Base-by-base conservation (phyloP, 148 eudicot species). In the Cornus kousa region DNA sequence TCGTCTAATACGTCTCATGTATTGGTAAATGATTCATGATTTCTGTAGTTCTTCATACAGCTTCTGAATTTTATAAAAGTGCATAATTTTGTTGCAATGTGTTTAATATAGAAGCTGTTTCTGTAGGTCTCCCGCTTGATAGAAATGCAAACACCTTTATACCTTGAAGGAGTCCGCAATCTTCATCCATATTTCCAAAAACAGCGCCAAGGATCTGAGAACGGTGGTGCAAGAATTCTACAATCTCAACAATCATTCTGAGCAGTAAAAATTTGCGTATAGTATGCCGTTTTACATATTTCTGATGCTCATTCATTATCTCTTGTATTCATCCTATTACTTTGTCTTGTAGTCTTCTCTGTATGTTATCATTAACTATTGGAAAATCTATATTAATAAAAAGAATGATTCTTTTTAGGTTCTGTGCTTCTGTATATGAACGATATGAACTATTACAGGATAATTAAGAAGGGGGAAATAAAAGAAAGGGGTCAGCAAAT, bases 61-160 rank as follows among this genome's bases (percentile, higher is more conserved):
- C 59, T 53, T 53, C 7, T 16, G 7, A 43, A 43, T 43, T 43
- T 28, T 28, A 28, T 35, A 48, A 11, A 48, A 53, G 59, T 12
- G 14, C 1, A 50, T 50, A 9, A 11, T 11, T 53, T 53, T 7
- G 7, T 11, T 11, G 59, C 17, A 14, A 4, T 74, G 32, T 53
- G 23, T 71, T 81, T 75, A 82, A 86, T 43, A 71, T 9, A 37
- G 40, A 46, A 39, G 23, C 46, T 77, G 48, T 57, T 74, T 43
- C 68, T 90, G 86, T 79, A 95, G 99, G 90, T 90, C 37, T 95
- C 99, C 2, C 94, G 99, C 60, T 78, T 95, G 89, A 95, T 95
- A 80, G 99, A 95, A 85, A 95, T 95, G 99, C 99, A 95, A 83
- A 89, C 97, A 48, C 93, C 97, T 67, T 78, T 95, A 60, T 95